Base-by-base conservation (phyloP, 208 protist genomes). In the Chromosphaera perkinsii region DNA sequence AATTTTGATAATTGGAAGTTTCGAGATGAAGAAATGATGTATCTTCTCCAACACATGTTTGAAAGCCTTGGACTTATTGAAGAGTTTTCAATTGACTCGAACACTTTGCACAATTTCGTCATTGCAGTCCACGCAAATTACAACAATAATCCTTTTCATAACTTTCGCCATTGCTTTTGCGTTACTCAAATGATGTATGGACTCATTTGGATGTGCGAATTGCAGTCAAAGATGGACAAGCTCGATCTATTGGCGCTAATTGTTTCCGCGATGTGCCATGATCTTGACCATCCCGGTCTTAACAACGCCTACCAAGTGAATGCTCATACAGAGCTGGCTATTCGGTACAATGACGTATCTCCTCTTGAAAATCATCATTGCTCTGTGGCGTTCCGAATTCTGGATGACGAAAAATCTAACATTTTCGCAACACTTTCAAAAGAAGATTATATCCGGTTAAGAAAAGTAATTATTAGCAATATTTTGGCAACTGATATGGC, bases 281-380 rank as follows among this genome's bases (percentile, higher is more conserved):
- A 66, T 48, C 17, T 66, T 26, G 36, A 52, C 59, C 59, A 66
- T 48, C 59, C 59, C 3, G 59, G 59, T 31, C 5, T 49, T 2
- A 66, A 51, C 59, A 66, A 66, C 59, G 7, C 1, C 59, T 66
- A 52, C 33, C 42, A 49, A 3, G 27, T 63, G 24, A 40, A 32
- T 12, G 43, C 51, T 14, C 5, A 33, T 24, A 32, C n/a, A 20
- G 4, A 37, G 2, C 64, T 76, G 4, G 64, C 55, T 1, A 14
- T 65, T 36, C 49, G 20, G 20, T 72, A 76, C 36, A 76, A 76
- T 32, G 64, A 72, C 45, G 24, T n/a, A 7, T 70, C 33, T 3
- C 17, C 40, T 20, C 48, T 75, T 1, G 70, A 75, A 22, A 70
- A 70, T 47, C 67, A 68, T 60, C 64, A 69, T 52, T 45, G 39